Conservation (phyloP, 2,329 filamentous ascomycete species). For the Cryphonectria carpinicola region DNA sequence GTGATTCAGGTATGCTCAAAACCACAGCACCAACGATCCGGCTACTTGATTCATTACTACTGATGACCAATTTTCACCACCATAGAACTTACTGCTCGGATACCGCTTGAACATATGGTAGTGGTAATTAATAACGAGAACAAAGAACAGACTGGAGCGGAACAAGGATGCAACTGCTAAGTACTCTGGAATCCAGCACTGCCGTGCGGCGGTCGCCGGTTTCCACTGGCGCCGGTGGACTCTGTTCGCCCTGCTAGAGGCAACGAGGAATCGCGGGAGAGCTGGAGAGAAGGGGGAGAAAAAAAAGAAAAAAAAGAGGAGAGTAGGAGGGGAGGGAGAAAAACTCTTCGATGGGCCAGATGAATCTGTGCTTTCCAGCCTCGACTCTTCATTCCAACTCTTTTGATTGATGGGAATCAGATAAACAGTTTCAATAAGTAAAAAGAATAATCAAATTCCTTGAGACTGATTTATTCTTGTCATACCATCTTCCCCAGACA, state of each 20-base stretch:
- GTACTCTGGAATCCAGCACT: conserved; percentile 5
- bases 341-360: background rate
- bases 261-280: conserved; percentile 10
- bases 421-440: background rate
- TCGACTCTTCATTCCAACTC: background rate
- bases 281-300: background rate
- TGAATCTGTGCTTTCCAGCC: background rate
- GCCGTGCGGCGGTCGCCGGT: conserved; percentile 18
- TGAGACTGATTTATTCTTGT: background rate
- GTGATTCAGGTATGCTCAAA: background rate
- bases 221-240: conserved; percentile 8
- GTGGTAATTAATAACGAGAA: background rate
- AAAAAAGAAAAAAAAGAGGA: background rate
- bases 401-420: background rate
- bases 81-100: background rate
- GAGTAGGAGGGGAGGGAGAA: background rate
- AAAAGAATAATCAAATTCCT: background rate
- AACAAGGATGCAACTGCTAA: conserved; percentile 15
- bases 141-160: conserved; percentile 2
- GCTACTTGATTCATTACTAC: background rate
- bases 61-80: background rate
- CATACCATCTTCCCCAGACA: background rate
- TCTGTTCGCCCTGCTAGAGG: conserved; percentile 7
- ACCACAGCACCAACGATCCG: background rate
- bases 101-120: background rate